Conservation (phyloP, 352 stramenopile genomes). For the Phytopythium kandeliae region DNA sequence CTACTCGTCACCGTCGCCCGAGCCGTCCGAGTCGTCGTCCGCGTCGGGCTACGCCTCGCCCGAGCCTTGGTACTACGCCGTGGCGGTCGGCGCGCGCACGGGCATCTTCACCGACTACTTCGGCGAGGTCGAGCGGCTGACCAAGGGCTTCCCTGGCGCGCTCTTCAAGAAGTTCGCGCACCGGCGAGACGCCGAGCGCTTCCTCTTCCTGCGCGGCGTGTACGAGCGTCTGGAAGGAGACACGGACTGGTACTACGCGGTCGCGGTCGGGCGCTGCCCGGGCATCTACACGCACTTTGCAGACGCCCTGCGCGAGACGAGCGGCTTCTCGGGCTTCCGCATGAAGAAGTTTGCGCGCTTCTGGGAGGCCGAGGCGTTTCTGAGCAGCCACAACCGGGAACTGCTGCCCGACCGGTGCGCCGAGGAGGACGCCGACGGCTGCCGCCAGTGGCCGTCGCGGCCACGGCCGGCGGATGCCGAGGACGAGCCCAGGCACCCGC, state of each 20-base stretch:
- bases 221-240: conserved; percentile 2
- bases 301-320: conserved; percentile 28
- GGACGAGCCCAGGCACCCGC: conserved; percentile 9
- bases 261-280: conserved; percentile 30
- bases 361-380: conserved; percentile 28
- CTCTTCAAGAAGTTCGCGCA: conserved; percentile 5
- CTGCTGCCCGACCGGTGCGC: not conserved
- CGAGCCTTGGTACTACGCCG: conserved; percentile 3
- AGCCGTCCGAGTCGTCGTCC: not conserved
- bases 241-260: conserved; percentile 39
- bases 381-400: conserved; percentile 5
- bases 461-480: not conserved
- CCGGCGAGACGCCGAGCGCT: conserved; percentile 3
- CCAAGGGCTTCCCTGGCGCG: conserved; percentile 1
- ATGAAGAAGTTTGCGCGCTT: conserved; percentile 57
- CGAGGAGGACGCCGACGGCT: not conserved
- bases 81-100: not conserved
- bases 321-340: conserved; percentile 26
- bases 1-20: not conserved
- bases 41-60: not conserved
- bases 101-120: conserved; percentile 9
- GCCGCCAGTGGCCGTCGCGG: not conserved
- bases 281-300: conserved; percentile 46
- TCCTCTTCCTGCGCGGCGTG: conserved; percentile 1
- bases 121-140: not conserved